Evolutionary conservation across 345 rosid species (phyloP).

Genomic region (Salix viminalis): DNA sequence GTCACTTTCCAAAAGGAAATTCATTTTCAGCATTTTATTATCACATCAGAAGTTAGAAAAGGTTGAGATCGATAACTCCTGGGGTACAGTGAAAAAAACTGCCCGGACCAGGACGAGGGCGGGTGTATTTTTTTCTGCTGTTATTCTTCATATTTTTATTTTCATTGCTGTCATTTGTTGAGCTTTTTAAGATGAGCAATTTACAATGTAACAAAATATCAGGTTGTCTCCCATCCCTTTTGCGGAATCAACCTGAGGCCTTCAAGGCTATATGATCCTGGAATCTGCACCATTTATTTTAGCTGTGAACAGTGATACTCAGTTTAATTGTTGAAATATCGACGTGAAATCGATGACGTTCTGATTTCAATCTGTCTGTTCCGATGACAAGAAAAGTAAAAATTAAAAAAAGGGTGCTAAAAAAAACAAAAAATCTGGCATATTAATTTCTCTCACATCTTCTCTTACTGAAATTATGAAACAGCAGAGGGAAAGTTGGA

Average conservation of each 20-base stretch:
- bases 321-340: neutral
- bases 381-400: neutral
- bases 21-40: constrained; percentile 44
- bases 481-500: neutral
- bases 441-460: too few relatives aligned
- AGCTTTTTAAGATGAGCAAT: constrained; percentile 15
- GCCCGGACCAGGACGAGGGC: constrained; percentile 11
- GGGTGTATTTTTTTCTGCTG: constrained; percentile 16
- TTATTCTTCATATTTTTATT: constrained; percentile 26
- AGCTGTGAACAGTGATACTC: neutral
- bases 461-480: neutral
- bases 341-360: neutral
- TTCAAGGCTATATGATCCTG: too few relatives aligned
- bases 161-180: constrained; percentile 24
- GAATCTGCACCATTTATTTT: constrained; percentile 16
- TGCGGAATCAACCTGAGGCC: too few relatives aligned
- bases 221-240: neutral
- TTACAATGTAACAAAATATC: constrained; percentile 6
- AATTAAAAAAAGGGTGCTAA: neutral
- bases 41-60: constrained; percentile 37
- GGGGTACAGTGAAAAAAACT: constrained; percentile 26
- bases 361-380: constrained; percentile 1
- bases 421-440: too few relatives aligned
- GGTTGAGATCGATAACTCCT: constrained; percentile 25
- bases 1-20: constrained; percentile 2